phyloP scores from a whole-genome alignment of 352 stramenopile genomes.

The Globisporangium alternatum region DNA sequence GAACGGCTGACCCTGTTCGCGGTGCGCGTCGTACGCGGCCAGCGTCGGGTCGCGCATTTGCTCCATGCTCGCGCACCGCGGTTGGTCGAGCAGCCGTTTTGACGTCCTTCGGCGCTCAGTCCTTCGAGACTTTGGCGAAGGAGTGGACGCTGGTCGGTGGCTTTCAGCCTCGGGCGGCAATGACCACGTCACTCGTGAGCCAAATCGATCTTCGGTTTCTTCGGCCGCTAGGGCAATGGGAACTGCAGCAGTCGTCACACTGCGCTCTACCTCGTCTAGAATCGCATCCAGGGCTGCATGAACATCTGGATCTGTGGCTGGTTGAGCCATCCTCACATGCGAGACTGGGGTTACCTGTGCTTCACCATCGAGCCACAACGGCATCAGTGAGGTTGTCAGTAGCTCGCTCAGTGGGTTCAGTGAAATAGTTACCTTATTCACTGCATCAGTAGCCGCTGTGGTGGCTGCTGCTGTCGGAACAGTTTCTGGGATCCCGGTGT shows the following conservation, averaged over 20 bases:
- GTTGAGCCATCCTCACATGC: neutral
- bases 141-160: neutral
- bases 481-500: too few species aligned
- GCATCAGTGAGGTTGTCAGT: neutral
- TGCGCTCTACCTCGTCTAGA: neutral
- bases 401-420: too few species aligned
- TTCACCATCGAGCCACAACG: neutral
- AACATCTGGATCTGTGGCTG: neutral
- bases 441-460: neutral
- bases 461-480: neutral
- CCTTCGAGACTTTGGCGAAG: conserved; percentile 11
- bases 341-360: neutral
- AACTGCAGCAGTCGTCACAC: neutral
- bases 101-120: conserved; percentile 30
- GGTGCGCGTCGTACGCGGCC: conserved; percentile 51
- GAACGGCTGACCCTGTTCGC: conserved; percentile 48
- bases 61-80: conserved; percentile 24
- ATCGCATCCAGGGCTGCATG: neutral
- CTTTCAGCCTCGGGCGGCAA: neutral
- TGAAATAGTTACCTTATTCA: neutral
- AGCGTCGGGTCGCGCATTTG: conserved; percentile 39
- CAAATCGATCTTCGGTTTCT: neutral
- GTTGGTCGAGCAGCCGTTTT: conserved; percentile 25
- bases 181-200: conserved; percentile 9
- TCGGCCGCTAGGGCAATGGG: neutral